Conservation (phyloP, 83 land plant species). For the Diphasiastrum complanatum region DNA sequence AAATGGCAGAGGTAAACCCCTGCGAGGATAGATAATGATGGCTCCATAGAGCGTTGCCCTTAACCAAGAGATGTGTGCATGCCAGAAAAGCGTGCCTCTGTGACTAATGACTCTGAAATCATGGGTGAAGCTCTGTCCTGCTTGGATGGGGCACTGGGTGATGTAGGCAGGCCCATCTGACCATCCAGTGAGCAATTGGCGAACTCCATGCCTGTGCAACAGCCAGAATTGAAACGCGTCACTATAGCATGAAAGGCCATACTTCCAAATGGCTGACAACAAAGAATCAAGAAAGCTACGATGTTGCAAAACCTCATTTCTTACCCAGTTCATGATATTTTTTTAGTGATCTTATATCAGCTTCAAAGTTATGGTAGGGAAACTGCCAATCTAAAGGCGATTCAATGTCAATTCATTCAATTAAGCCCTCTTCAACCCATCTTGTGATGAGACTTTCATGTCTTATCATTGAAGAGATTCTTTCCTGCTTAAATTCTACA, state of each 20-base stretch:
- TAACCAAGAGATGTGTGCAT: constrained; percentile 61
- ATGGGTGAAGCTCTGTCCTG: constrained; percentile 48
- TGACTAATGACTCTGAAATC: constrained; percentile 56
- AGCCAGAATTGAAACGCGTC: neutral
- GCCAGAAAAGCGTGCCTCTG: constrained; percentile 58
- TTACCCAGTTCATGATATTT: too few species aligned
- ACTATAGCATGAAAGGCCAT: neutral
- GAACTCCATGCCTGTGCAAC: constrained; percentile 51
- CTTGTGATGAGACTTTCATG: too few species aligned
- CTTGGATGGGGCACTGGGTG: constrained; percentile 60
- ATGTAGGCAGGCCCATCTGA: constrained; percentile 65
- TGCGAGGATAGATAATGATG: constrained; percentile 53
- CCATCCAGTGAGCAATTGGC: constrained; percentile 69
- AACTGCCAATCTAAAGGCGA: too few species aligned
- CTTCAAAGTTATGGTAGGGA: too few species aligned
- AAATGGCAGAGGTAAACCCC: constrained; percentile 46
- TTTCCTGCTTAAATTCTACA: too few species aligned
- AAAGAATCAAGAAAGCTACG: too few species aligned
- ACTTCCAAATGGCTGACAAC: neutral
- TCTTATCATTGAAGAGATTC: too few species aligned
- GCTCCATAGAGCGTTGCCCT: constrained; percentile 58
- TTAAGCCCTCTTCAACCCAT: too few species aligned
- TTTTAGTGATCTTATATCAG: too few species aligned
- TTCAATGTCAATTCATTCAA: too few species aligned
- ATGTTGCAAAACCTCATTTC: too few species aligned